Evolutionary conservation across 441 rosid species (phyloP).

Genomic region (Populus tomentosa): DNA sequence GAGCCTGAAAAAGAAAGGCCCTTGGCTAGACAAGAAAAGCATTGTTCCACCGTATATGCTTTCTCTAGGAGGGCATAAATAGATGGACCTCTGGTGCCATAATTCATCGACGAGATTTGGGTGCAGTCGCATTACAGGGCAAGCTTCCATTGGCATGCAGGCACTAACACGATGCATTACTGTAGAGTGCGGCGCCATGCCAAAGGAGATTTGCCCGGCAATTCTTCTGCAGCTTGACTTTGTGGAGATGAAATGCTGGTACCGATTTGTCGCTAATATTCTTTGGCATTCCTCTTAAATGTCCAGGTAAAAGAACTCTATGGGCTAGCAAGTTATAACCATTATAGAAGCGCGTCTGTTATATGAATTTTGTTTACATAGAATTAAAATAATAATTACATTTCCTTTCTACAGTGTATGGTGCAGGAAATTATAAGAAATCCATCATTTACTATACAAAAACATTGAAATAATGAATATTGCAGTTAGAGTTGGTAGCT

Average conservation of each 20-base stretch:
- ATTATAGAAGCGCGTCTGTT: too few species aligned
- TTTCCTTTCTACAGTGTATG: not conserved
- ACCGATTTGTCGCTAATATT: not conserved
- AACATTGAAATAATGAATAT: not conserved
- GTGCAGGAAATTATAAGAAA: not conserved
- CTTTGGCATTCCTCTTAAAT: too few species aligned
- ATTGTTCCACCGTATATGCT: not conserved
- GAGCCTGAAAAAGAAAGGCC: not conserved
- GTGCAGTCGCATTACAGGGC: not conserved
- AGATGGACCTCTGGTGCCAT: not conserved
- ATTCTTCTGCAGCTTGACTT: conserved; percentile 30
- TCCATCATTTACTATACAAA: not conserved
- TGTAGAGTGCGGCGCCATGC: conserved; percentile 27
- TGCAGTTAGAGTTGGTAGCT: not conserved
- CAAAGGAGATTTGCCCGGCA: conserved; percentile 59
- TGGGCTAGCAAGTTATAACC: too few species aligned
- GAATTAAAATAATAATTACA: too few species aligned
- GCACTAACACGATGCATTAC: not conserved
- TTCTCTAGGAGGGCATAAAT: not conserved
- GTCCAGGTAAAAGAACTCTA: too few species aligned
- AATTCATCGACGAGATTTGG: not conserved
- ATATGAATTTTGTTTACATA: not conserved
- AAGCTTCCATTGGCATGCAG: conserved; percentile 41
- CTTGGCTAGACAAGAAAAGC: not conserved
- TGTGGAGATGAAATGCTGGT: not conserved